Conservation (phyloP, 768 basidiomycete genomes). For the Boletus vinaceobasis region DNA sequence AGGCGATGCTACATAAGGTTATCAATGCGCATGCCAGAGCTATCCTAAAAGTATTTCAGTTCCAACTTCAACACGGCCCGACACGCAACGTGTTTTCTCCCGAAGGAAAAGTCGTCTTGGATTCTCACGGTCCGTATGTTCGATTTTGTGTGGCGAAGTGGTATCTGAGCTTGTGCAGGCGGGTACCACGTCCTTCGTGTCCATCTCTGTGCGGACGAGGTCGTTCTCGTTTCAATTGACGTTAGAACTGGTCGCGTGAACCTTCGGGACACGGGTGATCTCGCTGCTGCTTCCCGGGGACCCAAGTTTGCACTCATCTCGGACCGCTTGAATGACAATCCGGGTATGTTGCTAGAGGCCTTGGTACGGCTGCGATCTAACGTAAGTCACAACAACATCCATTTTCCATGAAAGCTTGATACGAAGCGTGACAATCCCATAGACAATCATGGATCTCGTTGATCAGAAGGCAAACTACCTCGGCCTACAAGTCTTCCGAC, state of each 20-base stretch:
- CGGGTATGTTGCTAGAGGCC: constrained; percentile 52
- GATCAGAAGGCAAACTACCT: constrained; percentile 86
- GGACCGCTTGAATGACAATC: constrained; percentile 68
- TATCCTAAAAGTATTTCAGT: constrained; percentile 56
- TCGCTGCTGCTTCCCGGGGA: constrained; percentile 69
- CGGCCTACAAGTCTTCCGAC: constrained; percentile 70
- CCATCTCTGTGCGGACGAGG: constrained; percentile 72
- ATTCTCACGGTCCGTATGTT: constrained; percentile 48
- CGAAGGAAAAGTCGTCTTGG: constrained; percentile 55
- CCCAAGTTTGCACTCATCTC: constrained; percentile 59
- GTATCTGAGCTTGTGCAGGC: constrained; percentile 35
- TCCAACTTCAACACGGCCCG: constrained; percentile 50
- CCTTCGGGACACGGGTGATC: constrained; percentile 77
- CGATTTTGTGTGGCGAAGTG: neutral
- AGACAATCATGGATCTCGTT: constrained; percentile 81
- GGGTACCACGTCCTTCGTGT: constrained; percentile 58
- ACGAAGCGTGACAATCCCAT: neutral
- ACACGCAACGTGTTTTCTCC: constrained; percentile 57
- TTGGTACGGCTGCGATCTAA: constrained; percentile 58
- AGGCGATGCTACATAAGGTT: constrained; percentile 58
- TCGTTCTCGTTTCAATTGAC: constrained; percentile 75
- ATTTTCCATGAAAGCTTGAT: neutral
- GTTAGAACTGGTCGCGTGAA: constrained; percentile 74
- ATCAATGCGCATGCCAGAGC: constrained; percentile 64
- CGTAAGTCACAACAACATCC: constrained; percentile 40